Base-by-base conservation (phyloP, 2,329 filamentous ascomycete genomes). In the Fusarium bactridioides region DNA sequence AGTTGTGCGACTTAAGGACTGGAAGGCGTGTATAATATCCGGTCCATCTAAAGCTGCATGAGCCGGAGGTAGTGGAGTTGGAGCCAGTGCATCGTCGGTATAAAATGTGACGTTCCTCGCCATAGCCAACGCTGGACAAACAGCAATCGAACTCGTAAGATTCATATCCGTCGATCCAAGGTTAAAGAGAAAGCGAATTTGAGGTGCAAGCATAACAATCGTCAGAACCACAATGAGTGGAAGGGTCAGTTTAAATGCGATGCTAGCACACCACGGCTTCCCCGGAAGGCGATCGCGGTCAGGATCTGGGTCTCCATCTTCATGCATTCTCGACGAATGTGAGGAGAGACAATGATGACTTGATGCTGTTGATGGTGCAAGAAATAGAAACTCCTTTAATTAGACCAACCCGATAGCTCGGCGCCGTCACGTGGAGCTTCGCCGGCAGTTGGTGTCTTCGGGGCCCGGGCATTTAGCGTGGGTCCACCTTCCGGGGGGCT, bases 1-100 rank as follows among this genome's bases (percentile, higher is more conserved):
- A 2, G 84, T 85, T 2, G 81, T 80, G 23, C 84, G 82, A 10
- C 77, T 74, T 1, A 85, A 74, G 3, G 62, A 71, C 45, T 77
- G 78, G 27, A 85, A 81, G 18, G 81, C 77, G 27, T 75, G 64
- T 25, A 84, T 79, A 25, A 85, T 83, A 29, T 79, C 73, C 33
- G 80, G 79, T 19, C 78, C 78, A 35, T 83, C 77, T 6, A 78
- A 79, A 3, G 78, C 70, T 3, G 82, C 73, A 47, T 82, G 81
- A 15, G 82, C 77, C 7, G 74, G 69, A 3, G 83, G 82, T 5
- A 83, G 77, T 16, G 80, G 81, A 31, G 73, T 67, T 2, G 82
- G 80, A 4, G 78, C 79, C 8, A 84, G 67, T 2, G 81, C 72
- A 11, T 74, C 70, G 11, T 78, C 70, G n/a, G 67, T 72, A 35